A percentile compares a stretch with the other conserved stretches of the same genome.
Evolutionary conservation across 148 eudicot genomes (phyloP).

Genomic region (Suaeda aralocaspica): DNA sequence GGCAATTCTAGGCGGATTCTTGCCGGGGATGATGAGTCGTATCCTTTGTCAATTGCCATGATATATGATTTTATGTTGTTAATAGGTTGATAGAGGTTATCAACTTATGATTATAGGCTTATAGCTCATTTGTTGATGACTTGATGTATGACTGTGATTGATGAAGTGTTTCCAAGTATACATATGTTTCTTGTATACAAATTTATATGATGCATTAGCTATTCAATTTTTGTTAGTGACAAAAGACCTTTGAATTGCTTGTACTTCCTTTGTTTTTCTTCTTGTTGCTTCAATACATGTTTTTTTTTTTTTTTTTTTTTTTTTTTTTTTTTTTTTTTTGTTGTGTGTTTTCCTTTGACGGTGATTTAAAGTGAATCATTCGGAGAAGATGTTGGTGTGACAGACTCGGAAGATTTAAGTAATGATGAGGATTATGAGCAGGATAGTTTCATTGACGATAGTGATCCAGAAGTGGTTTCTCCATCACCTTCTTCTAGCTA

Average conservation of each 20-base stretch:
- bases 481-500: constrained; percentile 45
- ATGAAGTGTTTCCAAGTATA: background rate
- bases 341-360: constrained; percentile 34
- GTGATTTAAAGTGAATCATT: constrained; percentile 55
- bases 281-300: no score
- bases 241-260: no score
- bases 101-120: background rate
- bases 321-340: background rate
- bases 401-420: constrained; percentile 33
- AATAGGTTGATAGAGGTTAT: background rate
- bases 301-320: no score
- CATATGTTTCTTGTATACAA: background rate
- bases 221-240: no score
- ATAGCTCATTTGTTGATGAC: background rate
- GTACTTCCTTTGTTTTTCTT: no score
- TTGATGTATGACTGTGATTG: background rate
- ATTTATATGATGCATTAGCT: no score
- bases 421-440: constrained; percentile 80
- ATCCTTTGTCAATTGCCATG: constrained; percentile 42
- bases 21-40: constrained; percentile 50
- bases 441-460: constrained; percentile 84
- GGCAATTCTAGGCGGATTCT: constrained; percentile 22
- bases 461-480: constrained; percentile 33
- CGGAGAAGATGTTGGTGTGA: constrained; percentile 73
- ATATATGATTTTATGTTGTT: background rate